Evolutionary conservation across 805 yeast genomes (phyloP).

Genomic region (Kuraishia piskuri): DNA sequence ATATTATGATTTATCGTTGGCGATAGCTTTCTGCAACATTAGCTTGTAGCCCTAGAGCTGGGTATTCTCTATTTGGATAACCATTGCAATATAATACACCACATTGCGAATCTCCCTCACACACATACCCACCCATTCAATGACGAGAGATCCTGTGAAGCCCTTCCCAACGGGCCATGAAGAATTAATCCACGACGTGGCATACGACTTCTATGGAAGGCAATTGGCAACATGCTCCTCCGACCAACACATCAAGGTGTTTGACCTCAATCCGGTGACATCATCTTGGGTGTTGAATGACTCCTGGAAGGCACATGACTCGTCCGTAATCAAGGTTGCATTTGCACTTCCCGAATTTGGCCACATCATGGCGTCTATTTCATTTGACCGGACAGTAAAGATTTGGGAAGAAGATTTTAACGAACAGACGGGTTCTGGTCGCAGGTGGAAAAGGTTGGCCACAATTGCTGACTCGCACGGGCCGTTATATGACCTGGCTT

Average conservation of each 20-base stretch:
- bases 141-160: constrained; percentile 33
- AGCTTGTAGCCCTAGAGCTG: too few species aligned
- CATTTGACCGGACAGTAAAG: constrained; percentile 83
- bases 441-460: constrained; percentile 71
- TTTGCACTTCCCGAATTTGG: constrained; percentile 97
- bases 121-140: too few species aligned
- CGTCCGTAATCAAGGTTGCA: constrained; percentile 68
- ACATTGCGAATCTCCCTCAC: too few species aligned
- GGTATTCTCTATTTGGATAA: too few species aligned
- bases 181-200: constrained; percentile 83
- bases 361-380: constrained; percentile 76
- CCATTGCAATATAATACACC: too few species aligned
- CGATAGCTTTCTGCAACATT: too few species aligned
- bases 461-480: constrained; percentile 83
- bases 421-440: constrained; percentile 68
- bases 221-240: constrained; percentile 92
- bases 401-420: constrained; percentile 88
- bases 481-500: constrained; percentile 81
- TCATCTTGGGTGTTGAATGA: constrained; percentile 81
- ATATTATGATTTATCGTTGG: too few species aligned
- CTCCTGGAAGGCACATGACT: constrained; percentile 93
- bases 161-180: constrained; percentile 89
- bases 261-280: constrained; percentile 58
- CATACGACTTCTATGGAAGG: constrained; percentile 88
- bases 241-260: constrained; percentile 88